A percentile compares a stretch with the other conserved stretches of the same genome.
Evolutionary conservation across 768 basidiomycete species (phyloP).

Genomic region (Russula brevipes): DNA sequence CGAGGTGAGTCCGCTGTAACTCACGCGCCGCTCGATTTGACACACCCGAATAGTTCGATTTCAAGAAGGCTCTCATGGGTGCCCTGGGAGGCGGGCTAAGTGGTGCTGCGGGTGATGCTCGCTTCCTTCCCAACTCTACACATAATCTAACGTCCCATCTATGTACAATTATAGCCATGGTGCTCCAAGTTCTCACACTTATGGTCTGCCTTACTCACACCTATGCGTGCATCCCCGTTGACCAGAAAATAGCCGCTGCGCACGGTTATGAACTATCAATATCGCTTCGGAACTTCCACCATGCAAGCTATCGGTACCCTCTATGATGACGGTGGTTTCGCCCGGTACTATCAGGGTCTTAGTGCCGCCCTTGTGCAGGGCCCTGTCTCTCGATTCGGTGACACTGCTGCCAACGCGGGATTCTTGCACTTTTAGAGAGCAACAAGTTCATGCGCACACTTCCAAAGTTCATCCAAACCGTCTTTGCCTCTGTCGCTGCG

Average conservation of each 20-base stretch:
- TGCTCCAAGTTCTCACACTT: conserved; percentile 83
- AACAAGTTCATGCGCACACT: conserved; percentile 65
- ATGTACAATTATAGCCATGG: conserved; percentile 60
- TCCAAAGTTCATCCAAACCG: conserved; percentile 64
- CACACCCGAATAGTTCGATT: conserved; percentile 61
- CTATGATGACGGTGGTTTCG: conserved; percentile 72
- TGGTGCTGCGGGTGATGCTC: conserved; percentile 68
- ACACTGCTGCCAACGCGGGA: conserved; percentile 95
- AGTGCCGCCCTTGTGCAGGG: conserved; percentile 82
- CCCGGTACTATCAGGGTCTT: conserved; percentile 86
- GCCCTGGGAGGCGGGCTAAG: conserved; percentile 89
- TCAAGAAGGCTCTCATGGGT: conserved; percentile 64
- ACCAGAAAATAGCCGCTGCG: conserved; percentile 58
- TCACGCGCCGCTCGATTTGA: background rate
- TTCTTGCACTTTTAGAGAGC: conserved; percentile 76
- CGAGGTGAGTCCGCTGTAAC: conserved; percentile 43
- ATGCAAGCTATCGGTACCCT: conserved; percentile 61
- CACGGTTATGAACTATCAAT: conserved; percentile 98
- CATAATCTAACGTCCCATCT: background rate
- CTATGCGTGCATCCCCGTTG: conserved; percentile 16
- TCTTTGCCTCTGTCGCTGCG: conserved; percentile 78
- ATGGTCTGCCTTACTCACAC: conserved; percentile 44
- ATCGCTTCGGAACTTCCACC: conserved; percentile 77
- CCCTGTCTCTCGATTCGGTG: conserved; percentile 81
- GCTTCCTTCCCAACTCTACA: background rate